These are phyloP conservation scores for Fusarium guadeloupense DNA, from an alignment of 2,329 filamentous ascomycete genomes.

Conservation along the genomic window DNA sequence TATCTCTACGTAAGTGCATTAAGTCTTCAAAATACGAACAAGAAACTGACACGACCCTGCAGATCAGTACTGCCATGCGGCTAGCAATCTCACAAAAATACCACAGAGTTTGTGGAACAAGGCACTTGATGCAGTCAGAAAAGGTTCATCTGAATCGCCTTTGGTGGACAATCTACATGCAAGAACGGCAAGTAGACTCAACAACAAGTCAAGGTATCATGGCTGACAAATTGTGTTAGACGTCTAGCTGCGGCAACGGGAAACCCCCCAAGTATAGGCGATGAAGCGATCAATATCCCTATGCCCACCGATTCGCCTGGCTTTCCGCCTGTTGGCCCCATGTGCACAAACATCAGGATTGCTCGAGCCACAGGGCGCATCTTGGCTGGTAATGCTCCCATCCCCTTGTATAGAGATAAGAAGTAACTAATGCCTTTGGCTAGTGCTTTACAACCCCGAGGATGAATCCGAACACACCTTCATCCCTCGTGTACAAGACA, in stretches of 20 bases:
- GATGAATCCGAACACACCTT: slow-evolving; percentile 45
- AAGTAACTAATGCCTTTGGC: not conserved
- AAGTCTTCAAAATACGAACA: rapidly evolving
- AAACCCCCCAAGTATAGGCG: slow-evolving; percentile 39
- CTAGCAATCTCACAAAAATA: slow-evolving; percentile 44
- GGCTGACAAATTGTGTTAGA: slow-evolving; percentile 7
- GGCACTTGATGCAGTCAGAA: slow-evolving; percentile 41
- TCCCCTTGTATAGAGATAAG: rapidly evolving
- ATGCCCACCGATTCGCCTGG: slow-evolving; percentile 42
- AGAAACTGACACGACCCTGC: not conserved
- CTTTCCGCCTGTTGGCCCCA: slow-evolving; percentile 41
- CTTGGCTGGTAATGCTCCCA: slow-evolving; percentile 30
- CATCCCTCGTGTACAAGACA: slow-evolving; percentile 46
- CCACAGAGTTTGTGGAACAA: slow-evolving; percentile 41
- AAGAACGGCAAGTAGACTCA: slow-evolving; percentile 36
- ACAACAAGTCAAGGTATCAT: rapidly evolving
- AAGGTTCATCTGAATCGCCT: slow-evolving; percentile 42
- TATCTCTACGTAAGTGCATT: slow-evolving; percentile 36
- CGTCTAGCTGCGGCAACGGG: slow-evolving; percentile 40
- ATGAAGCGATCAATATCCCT: slow-evolving; percentile 41
- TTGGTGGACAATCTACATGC: slow-evolving; percentile 46
- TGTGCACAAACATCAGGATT: slow-evolving; percentile 45
- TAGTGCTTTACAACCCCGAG: slow-evolving; percentile 45
- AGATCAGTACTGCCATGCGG: slow-evolving; percentile 44
- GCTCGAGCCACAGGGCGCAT: slow-evolving; percentile 41